Percentiles rank a stretch among this genome's conserved stretches.
Conservation (phyloP, 108 stramenopile species). For the Conticribra guillardii region DNA sequence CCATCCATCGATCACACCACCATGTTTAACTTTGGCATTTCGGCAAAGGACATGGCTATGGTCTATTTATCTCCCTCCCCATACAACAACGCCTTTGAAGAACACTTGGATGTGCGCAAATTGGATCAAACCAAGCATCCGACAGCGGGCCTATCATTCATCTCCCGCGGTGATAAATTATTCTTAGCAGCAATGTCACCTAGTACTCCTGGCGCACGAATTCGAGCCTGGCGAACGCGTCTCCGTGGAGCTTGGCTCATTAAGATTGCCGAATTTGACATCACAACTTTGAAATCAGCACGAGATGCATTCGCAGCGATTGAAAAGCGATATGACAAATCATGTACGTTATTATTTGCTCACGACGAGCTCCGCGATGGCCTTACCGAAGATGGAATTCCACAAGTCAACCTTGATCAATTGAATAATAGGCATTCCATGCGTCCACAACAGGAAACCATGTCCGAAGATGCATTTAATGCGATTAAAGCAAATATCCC, state of each 20-base stretch:
- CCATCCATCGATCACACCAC: no score
- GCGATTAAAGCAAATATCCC: background rate
- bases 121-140: constrained; percentile 3
- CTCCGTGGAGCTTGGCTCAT: constrained; percentile 11
- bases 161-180: background rate
- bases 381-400: background rate
- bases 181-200: background rate
- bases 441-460: background rate
- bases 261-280: background rate
- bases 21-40: no score
- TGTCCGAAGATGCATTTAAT: background rate
- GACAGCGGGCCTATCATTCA: background rate
- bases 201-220: constrained; percentile 4
- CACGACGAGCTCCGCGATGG: background rate
- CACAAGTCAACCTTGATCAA: no score
- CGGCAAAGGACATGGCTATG: constrained; percentile 1
- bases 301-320: background rate
- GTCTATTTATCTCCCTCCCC: constrained; percentile 5
- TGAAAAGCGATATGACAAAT: background rate
- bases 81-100: constrained; percentile 4
- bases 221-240: constrained; percentile 8
- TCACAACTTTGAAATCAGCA: background rate
- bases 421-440: constrained; percentile 1
- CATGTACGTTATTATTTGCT: background rate
- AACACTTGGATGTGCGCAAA: constrained; percentile 4